phyloP scores from a whole-genome alignment of 2,329 filamentous ascomycete species.

The Endoconidiophora laricicola region DNA sequence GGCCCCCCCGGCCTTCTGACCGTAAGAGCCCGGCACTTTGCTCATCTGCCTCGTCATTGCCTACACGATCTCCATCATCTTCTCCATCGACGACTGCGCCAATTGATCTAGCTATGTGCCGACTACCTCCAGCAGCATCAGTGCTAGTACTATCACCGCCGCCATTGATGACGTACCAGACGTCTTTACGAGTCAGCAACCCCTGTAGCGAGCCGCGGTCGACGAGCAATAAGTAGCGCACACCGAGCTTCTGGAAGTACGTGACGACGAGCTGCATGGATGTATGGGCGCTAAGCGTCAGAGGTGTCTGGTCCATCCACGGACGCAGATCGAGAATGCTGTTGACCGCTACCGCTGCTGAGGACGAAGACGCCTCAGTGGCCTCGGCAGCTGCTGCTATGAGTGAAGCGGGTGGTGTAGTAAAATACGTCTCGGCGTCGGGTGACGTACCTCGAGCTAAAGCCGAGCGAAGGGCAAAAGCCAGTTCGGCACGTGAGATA shows the following conservation, averaged over 20 bases:
- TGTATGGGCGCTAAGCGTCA: constrained; percentile 65
- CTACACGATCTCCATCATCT: constrained; percentile 5
- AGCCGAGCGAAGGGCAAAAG: constrained; percentile 58
- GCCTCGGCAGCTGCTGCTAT: constrained; percentile 38
- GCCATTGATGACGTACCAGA: constrained; percentile 82
- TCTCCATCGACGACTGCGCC: neutral
- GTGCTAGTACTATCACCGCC: constrained; percentile 40
- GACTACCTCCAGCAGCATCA: constrained; percentile 16
- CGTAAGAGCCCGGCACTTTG: constrained; percentile 8
- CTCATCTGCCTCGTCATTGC: constrained; percentile 15
- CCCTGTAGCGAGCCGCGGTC: constrained; percentile 71
- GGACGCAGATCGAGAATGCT: constrained; percentile 69
- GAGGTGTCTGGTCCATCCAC: constrained; percentile 98
- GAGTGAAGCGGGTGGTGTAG: constrained; percentile 46
- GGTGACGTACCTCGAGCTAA: constrained; percentile 36
- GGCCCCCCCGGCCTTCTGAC: neutral
- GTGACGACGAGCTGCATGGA: constrained; percentile 70
- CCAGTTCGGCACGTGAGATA: constrained; percentile 79
- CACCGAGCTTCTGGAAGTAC: constrained; percentile 87
- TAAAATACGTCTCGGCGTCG: constrained; percentile 69
- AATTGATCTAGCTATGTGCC: neutral
- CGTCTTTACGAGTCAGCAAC: constrained; percentile 89
- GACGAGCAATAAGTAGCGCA: constrained; percentile 77
- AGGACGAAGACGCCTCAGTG: constrained; percentile 28
- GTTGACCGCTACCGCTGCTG: constrained; percentile 15